Percentiles rank a stretch among this genome's conserved stretches.
Evolutionary conservation across 768 basidiomycete genomes (phyloP).

Genomic region (Glaciozyma martinii): DNA sequence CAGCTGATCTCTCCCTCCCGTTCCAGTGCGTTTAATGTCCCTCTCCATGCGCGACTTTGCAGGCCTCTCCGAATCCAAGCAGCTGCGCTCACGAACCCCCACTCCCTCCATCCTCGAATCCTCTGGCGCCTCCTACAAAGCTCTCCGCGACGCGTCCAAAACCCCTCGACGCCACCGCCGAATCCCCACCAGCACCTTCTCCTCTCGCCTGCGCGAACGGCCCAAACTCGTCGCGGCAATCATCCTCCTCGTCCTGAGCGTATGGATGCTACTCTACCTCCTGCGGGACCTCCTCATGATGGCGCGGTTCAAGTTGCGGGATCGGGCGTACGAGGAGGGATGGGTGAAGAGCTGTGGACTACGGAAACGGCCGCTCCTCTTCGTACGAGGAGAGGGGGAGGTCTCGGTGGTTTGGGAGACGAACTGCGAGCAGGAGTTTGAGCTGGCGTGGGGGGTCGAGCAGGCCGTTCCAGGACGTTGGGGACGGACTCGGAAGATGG

Average conservation of each 20-base stretch:
- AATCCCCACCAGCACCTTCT: neutral
- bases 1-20: too few species aligned
- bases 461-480: neutral
- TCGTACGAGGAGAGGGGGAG: conserved; percentile 2
- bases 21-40: too few species aligned
- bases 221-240: neutral
- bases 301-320: conserved; percentile 21
- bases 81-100: too few species aligned
- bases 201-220: neutral
- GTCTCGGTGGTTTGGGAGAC: conserved; percentile 27
- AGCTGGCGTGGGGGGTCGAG: conserved; percentile 1
- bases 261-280: neutral
- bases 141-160: neutral
- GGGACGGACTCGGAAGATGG: neutral
- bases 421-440: conserved; percentile 4
- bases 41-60: too few species aligned
- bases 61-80: too few species aligned
- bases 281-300: conserved; percentile 2
- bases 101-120: neutral
- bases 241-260: neutral
- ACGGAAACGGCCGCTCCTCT: conserved; percentile 26
- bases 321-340: conserved; percentile 13
- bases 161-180: neutral
- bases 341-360: conserved; percentile 17
- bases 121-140: neutral